These are phyloP conservation scores for Penicillium argentinense DNA, from an alignment of 495 filamentous ascomycete species.

Conservation along the genomic window DNA sequence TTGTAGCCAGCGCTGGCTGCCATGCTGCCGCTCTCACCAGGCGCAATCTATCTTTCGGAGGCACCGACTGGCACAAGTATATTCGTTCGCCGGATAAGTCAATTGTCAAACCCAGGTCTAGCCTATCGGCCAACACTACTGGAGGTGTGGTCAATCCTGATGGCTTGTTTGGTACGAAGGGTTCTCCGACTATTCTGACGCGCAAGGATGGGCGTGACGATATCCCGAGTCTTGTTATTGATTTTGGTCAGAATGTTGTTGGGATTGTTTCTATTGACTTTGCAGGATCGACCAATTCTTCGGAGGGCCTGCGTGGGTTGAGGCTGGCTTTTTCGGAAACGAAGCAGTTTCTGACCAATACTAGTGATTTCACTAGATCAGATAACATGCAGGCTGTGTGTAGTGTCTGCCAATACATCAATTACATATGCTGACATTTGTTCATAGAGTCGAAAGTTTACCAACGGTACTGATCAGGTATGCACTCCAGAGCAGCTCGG, in stretches of 20 bases:
- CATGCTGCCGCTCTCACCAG: conserved; percentile 1
- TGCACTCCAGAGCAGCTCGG: neutral
- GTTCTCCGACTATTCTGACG: conserved; percentile 8
- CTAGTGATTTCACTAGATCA: conserved; percentile 45
- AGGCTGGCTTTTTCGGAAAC: conserved; percentile 48
- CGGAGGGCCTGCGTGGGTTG: conserved; percentile 31
- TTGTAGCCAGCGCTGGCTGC: neutral
- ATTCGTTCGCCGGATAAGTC: conserved; percentile 8
- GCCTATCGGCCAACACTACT: conserved; percentile 3
- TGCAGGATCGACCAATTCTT: conserved; percentile 23
- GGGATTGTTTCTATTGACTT: conserved; percentile 32
- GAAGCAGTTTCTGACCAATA: conserved; percentile 37
- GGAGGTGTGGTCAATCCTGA: conserved; percentile 5
- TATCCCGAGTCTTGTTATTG: conserved; percentile 31
- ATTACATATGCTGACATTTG: neutral
- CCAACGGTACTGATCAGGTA: conserved; percentile 15
- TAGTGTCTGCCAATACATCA: neutral
- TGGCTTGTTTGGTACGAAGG: neutral
- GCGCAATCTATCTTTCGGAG: neutral
- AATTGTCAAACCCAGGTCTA: conserved; percentile 7
- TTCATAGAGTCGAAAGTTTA: conserved; percentile 5
- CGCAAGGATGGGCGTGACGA: conserved; percentile 3
- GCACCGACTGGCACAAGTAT: conserved; percentile 8
- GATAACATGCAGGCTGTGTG: conserved; percentile 30
- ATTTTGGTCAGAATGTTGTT: conserved; percentile 47